Evolutionary conservation across 2,329 filamentous ascomycete genomes (phyloP).

Genomic region (Phialophora macrospora): DNA sequence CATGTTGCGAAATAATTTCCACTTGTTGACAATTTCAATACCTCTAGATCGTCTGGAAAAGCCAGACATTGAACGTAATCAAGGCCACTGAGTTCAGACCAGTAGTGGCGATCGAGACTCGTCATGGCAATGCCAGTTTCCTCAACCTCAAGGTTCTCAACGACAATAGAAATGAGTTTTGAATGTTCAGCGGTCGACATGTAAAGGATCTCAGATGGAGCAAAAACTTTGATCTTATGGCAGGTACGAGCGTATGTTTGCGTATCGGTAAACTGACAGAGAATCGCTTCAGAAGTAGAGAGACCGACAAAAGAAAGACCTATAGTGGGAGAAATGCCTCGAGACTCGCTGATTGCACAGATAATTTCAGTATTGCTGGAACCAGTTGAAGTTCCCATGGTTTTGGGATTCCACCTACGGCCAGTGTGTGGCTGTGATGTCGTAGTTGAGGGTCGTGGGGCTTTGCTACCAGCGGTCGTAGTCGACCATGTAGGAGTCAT

Average conservation of each 20-base stretch:
- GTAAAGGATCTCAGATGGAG: slow-evolving; percentile 79
- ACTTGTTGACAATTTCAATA: slow-evolving; percentile 75
- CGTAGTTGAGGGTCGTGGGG: slow-evolving; percentile 6
- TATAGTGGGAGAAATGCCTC: slow-evolving; percentile 82
- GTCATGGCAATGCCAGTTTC: slow-evolving; percentile 57
- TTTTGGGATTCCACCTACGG: slow-evolving; percentile 51
- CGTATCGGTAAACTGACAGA: slow-evolving; percentile 91
- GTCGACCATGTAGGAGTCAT: slow-evolving; percentile 8
- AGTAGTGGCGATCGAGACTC: slow-evolving; percentile 75
- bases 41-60: slow-evolving; percentile 77
- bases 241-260: slow-evolving; percentile 89
- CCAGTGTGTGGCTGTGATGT: slow-evolving; percentile 21
- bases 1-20: slow-evolving; percentile 88
- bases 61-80: slow-evolving; percentile 80
- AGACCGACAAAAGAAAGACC: slow-evolving; percentile 88
- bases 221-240: slow-evolving; percentile 81
- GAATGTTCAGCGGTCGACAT: slow-evolving; percentile 75
- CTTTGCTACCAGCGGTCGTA: background rate
- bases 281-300: slow-evolving; percentile 78
- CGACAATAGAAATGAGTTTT: slow-evolving; percentile 73
- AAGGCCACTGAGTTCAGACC: slow-evolving; percentile 77
- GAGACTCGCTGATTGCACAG: slow-evolving; percentile 86
- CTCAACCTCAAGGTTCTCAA: slow-evolving; percentile 66
- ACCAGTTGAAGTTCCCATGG: slow-evolving; percentile 62
- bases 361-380: slow-evolving; percentile 71